Evolutionary conservation across 2,329 filamentous ascomycete species (phyloP).

Genomic region (Blumeria hordei): DNA sequence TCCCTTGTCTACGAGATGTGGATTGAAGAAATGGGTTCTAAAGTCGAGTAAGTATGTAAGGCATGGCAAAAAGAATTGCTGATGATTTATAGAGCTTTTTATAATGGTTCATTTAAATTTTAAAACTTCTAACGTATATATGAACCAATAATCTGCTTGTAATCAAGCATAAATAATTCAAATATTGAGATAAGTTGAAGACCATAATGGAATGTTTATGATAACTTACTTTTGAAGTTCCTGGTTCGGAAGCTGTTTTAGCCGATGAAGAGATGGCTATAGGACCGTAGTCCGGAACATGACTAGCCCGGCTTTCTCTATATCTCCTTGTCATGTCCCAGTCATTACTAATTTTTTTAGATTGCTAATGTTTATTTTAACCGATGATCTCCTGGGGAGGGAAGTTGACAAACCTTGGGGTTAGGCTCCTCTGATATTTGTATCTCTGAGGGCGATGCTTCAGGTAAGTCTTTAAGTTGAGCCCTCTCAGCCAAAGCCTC

Average conservation of each 20-base stretch:
- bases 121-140: background rate
- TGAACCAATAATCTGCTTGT: background rate
- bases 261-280: background rate
- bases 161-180: background rate
- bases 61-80: background rate
- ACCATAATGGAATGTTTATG: background rate
- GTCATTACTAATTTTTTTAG: background rate
- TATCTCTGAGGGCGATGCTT: background rate
- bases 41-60: no score
- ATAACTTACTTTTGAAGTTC: background rate
- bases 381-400: background rate
- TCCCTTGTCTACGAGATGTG: no score
- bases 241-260: background rate
- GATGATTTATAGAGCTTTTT: background rate
- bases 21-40: no score
- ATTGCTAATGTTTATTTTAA: background rate
- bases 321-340: constrained; percentile 1
- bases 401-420: background rate
- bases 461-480: background rate
- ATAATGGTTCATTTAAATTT: background rate
- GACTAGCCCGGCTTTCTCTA: constrained; percentile 40
- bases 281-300: constrained; percentile 31
- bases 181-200: background rate
- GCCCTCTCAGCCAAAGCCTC: background rate
- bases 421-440: background rate